These are phyloP conservation scores for Rosa persica DNA, from an alignment of 306 rosid species.

Conservation along the genomic window DNA sequence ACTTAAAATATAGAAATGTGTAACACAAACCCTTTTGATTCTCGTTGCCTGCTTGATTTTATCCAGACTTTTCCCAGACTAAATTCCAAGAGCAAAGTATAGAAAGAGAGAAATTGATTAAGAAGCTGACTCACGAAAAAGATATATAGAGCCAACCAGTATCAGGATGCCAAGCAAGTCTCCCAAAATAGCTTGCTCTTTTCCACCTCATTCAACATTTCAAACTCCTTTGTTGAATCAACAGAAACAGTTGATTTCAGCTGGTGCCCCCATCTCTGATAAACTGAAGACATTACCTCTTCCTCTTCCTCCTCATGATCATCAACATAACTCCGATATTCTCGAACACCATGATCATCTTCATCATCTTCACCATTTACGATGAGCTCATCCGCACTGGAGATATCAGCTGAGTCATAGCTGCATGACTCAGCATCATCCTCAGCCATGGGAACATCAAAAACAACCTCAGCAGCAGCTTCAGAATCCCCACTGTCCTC, in stretches of 20 bases:
- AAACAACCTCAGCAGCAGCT: conserved; percentile 9
- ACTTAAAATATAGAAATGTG: not conserved
- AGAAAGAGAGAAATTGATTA: not conserved
- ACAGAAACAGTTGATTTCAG: conserved; percentile 48
- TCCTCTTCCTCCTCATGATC: conserved; percentile 11
- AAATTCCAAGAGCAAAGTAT: not conserved
- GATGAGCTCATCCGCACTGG: conserved; percentile 16
- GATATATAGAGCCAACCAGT: not conserved
- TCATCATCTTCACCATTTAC: conserved; percentile 7
- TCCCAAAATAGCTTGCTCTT: conserved; percentile 87
- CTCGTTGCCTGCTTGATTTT: not conserved
- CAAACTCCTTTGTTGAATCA: conserved; percentile 48
- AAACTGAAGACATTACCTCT: conserved; percentile 6
- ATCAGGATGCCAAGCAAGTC: conserved; percentile 81
- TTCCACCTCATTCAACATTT: conserved; percentile 68
- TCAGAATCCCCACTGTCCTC: conserved; percentile 91
- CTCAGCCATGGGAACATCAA: conserved; percentile 21
- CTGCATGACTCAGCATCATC: conserved; percentile 74
- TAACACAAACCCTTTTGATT: not conserved
- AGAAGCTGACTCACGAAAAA: not conserved
- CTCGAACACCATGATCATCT: conserved; percentile 11
- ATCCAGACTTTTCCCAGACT: not conserved
- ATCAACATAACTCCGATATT: conserved; percentile 11
- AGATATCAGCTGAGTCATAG: conserved; percentile 40
- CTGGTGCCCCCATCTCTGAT: conserved; percentile 26